Percentiles rank a stretch among this genome's conserved stretches.
Conservation (phyloP, 768 basidiomycete genomes). For the Termitomyces sp. region DNA sequence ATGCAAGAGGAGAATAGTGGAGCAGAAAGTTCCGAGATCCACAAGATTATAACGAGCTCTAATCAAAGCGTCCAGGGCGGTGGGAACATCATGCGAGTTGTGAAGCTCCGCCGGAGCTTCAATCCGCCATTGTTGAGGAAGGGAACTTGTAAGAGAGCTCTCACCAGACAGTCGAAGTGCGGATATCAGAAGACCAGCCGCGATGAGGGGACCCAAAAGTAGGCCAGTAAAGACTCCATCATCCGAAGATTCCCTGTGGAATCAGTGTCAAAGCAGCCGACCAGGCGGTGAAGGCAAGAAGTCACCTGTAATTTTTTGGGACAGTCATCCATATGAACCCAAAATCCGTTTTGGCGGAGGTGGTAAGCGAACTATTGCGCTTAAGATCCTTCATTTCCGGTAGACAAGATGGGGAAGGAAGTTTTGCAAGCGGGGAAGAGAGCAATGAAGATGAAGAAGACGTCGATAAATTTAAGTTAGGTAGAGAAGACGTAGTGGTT, state of each 20-base stretch:
- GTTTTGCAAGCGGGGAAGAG: constrained; percentile 8
- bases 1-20: constrained; percentile 75
- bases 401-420: constrained; percentile 32
- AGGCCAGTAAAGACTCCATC: constrained; percentile 85
- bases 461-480: constrained; percentile 4
- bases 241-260: constrained; percentile 65
- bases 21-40: constrained; percentile 75
- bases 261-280: constrained; percentile 4
- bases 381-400: constrained; percentile 43
- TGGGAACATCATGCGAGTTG: constrained; percentile 33
- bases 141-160: constrained; percentile 21
- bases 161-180: constrained; percentile 32
- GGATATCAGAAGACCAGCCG: constrained; percentile 60
- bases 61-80: constrained; percentile 50
- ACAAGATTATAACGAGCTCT: constrained; percentile 73
- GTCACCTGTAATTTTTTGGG: constrained; percentile 77
- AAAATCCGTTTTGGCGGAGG: constrained; percentile 43
- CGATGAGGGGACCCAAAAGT: constrained; percentile 78
- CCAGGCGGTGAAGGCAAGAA: neutral
- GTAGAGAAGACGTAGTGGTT: constrained; percentile 10
- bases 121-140: constrained; percentile 71
- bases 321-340: constrained; percentile 90
- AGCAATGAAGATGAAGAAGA: constrained; percentile 12
- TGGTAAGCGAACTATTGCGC: constrained; percentile 25
- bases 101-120: constrained; percentile 62